Evolutionary conservation across 257 asterid species (phyloP).

Genomic region (Cordia subcordata): DNA sequence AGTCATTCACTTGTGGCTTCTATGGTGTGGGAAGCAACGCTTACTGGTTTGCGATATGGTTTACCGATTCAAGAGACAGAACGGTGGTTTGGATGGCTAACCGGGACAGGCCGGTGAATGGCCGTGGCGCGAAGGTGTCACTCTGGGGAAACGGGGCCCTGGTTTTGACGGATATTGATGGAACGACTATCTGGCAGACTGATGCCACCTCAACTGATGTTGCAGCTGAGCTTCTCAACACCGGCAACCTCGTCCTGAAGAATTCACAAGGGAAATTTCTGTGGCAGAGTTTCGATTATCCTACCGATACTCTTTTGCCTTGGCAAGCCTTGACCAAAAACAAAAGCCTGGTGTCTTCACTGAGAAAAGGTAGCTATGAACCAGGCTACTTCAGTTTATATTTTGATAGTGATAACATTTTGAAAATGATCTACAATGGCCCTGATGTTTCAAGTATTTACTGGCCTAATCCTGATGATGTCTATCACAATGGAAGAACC

Average conservation of each 20-base stretch:
- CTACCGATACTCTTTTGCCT: constrained; percentile 52
- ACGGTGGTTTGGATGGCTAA: constrained; percentile 54
- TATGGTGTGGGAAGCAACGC: neutral
- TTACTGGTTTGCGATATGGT: neutral
- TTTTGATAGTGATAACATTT: constrained; percentile 48
- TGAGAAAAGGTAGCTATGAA: constrained; percentile 28
- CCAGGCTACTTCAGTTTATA: constrained; percentile 46
- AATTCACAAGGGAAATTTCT: constrained; percentile 28
- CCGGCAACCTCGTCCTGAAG: constrained; percentile 45
- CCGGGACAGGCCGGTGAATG: constrained; percentile 47
- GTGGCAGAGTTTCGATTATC: constrained; percentile 62
- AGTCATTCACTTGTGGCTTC: neutral
- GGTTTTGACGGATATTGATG: constrained; percentile 18
- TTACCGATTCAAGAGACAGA: constrained; percentile 31
- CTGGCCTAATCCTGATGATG: constrained; percentile 52
- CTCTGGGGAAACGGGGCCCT: constrained; percentile 15
- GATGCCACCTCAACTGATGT: constrained; percentile 13
- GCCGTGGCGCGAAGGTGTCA: constrained; percentile 22
- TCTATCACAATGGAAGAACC: constrained; percentile 33
- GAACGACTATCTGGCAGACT: constrained; percentile 13
- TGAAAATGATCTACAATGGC: constrained; percentile 41
- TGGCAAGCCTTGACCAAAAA: constrained; percentile 39
- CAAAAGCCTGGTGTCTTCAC: constrained; percentile 34
- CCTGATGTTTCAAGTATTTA: constrained; percentile 41
- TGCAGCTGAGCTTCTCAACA: constrained; percentile 30